These are phyloP conservation scores for Candida suzukii DNA, from an alignment of 805 yeast genomes.

Conservation along the genomic window DNA sequence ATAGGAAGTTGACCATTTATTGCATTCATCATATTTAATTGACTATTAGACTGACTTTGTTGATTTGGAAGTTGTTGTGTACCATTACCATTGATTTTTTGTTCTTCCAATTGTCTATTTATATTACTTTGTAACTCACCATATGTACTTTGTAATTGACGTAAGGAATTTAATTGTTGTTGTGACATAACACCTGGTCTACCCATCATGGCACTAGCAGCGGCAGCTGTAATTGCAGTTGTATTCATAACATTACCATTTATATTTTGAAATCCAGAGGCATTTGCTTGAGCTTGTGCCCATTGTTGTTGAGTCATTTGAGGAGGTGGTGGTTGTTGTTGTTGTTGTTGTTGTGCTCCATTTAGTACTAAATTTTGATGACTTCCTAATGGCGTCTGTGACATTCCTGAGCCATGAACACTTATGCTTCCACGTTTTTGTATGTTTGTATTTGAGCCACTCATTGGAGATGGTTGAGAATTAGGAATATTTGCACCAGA, in stretches of 20 bases:
- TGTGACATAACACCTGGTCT: slow-evolving; percentile 13
- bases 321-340: too few relatives aligned
- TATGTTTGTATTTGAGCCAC: not conserved
- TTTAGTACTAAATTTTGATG: not conserved
- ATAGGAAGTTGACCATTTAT: not conserved
- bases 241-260: slow-evolving; percentile 3
- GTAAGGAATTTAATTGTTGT: slow-evolving; percentile 17
- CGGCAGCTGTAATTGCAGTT: slow-evolving; percentile 17
- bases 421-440: not conserved
- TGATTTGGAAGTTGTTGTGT: not conserved
- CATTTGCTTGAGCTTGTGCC: not conserved
- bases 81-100: slow-evolving; percentile 2
- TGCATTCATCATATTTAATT: not conserved
- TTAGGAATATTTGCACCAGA: slow-evolving; percentile 1
- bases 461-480: slow-evolving; percentile 1
- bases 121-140: slow-evolving; percentile 20
- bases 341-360: not conserved
- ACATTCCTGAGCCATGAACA: not conserved
- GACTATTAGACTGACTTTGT: not conserved
- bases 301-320: not conserved
- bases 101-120: slow-evolving; percentile 14
- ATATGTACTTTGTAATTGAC: slow-evolving; percentile 24
- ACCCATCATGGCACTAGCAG: slow-evolving; percentile 19
- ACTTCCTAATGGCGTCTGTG: not conserved
- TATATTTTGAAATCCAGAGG: not conserved